Evolutionary conservation across 208 protist species (phyloP), one percentile per base, ranked within the genome.

Genomic region (Naegleria fowleri): DNA sequence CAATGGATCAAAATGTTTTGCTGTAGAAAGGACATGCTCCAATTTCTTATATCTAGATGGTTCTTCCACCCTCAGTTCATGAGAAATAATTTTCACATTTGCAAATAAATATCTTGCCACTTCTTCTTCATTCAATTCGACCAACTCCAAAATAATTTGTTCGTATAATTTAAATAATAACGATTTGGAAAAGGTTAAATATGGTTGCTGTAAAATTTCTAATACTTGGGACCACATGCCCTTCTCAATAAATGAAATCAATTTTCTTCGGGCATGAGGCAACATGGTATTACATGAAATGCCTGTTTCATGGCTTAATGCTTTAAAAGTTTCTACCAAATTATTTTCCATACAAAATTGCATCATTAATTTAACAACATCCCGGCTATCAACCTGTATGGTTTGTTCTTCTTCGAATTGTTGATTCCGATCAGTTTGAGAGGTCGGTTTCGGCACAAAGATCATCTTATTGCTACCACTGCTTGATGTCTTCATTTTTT

Each of bases 261-360:
- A 67, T 67, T 67, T 15, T 19, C 22, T 67, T 67, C 55, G 11
- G 1, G 11, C 19, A 29, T 67, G 55, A 29, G 55, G 55, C 55
- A 67, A 29, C 55, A 67, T 67, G 11, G 55, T 67, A 67, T 67
- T 67, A 67, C 55, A 67, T 4, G 55, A 29, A 29, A 67, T 29
- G 4, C 55, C 55, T 1, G 19, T 67, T 29, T 67, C 55, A 22
- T 67, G 11, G 22, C 55, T 67, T 15, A 67, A 3, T 29, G 55
- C 55, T 29, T 19, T 4, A 13, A 67, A 67, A 67, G 19, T 67
- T 13, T 67, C 55, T 19, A 29, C 19, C 13, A 67, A 29, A 29
- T 67, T 67, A 67, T 67, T 67, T 67, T 67, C 55, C 55, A 67
- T 67, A 67, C 55, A 67, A 67, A 67, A 67, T 67, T 67, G 55